phyloP scores from a whole-genome alignment of 768 basidiomycete species.

The Leccinum rimulosum region DNA sequence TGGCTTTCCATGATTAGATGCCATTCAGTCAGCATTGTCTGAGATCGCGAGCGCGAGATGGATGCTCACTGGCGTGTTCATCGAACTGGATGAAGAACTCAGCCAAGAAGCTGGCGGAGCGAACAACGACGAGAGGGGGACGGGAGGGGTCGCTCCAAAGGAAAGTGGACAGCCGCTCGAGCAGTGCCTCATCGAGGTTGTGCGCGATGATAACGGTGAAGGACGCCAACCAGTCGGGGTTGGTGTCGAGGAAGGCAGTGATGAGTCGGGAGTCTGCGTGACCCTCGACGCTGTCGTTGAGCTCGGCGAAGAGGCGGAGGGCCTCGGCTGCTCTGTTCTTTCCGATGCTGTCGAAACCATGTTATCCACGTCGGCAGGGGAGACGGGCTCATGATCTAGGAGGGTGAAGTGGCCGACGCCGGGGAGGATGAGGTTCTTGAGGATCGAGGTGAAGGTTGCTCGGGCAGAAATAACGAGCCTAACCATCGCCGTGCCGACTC shows the following conservation, averaged over 20 bases:
- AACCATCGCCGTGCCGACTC: too few species aligned
- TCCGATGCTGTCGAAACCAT: constrained; percentile 56
- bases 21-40: not conserved
- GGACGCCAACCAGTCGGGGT: constrained; percentile 52
- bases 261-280: constrained; percentile 56
- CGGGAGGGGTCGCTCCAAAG: constrained; percentile 64
- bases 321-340: constrained; percentile 78
- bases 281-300: constrained; percentile 86
- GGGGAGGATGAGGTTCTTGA: constrained; percentile 94
- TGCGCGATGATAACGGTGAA: constrained; percentile 85
- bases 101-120: constrained; percentile 89
- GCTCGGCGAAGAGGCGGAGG: constrained; percentile 71
- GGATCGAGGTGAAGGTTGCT: constrained; percentile 82
- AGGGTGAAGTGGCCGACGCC: constrained; percentile 94
- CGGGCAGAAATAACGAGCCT: constrained; percentile 69
- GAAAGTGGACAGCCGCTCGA: constrained; percentile 58
- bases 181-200: constrained; percentile 59
- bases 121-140: constrained; percentile 73
- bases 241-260: constrained; percentile 51
- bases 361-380: too few species aligned
- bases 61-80: constrained; percentile 73
- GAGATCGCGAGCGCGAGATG: not conserved
- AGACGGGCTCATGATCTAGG: constrained; percentile 50
- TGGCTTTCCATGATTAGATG: constrained; percentile 82
- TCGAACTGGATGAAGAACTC: constrained; percentile 87